A percentile compares a stretch with the other conserved stretches of the same genome.
Evolutionary conservation across 371 early-diverging fungal species (phyloP).

Genomic region (Synchytrium microbalum): DNA sequence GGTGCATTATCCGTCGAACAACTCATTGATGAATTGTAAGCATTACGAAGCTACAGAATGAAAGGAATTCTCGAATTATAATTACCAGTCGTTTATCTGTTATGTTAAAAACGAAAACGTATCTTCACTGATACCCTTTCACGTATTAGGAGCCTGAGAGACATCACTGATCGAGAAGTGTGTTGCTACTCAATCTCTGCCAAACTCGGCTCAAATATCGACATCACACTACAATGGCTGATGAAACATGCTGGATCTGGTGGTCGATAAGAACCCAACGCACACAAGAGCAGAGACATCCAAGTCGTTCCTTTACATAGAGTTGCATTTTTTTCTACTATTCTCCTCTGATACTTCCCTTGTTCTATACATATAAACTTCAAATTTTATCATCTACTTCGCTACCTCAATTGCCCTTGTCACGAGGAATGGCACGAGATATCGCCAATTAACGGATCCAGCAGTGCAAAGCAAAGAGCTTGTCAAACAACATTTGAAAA

Average conservation of each 20-base stretch:
- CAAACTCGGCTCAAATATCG: constrained; percentile 95
- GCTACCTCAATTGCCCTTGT: too few species aligned
- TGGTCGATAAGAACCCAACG: too few species aligned
- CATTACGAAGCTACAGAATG: not conserved
- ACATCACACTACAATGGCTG: constrained; percentile 94
- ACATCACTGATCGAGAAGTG: constrained; percentile 92
- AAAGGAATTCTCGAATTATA: not conserved
- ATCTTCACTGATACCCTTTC: constrained; percentile 10
- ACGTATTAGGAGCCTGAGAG: constrained; percentile 63
- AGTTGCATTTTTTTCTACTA: too few species aligned
- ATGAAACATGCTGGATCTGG: constrained; percentile 70
- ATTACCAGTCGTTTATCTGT: constrained; percentile 4
- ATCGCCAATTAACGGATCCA: too few species aligned
- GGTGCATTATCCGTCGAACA: constrained; percentile 83
- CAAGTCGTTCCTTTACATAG: too few species aligned
- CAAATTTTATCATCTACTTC: too few species aligned
- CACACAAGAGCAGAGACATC: too few species aligned
- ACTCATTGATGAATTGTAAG: constrained; percentile 82
- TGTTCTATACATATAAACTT: too few species aligned
- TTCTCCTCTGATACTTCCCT: too few species aligned
- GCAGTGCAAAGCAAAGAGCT: too few species aligned
- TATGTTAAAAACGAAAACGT: not conserved
- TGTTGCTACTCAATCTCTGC: constrained; percentile 98
- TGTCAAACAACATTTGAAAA: too few species aligned
- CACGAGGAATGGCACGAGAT: too few species aligned